Evolutionary conservation across 768 basidiomycete species (phyloP).

Genomic region (Leccinum pellstonianum): DNA sequence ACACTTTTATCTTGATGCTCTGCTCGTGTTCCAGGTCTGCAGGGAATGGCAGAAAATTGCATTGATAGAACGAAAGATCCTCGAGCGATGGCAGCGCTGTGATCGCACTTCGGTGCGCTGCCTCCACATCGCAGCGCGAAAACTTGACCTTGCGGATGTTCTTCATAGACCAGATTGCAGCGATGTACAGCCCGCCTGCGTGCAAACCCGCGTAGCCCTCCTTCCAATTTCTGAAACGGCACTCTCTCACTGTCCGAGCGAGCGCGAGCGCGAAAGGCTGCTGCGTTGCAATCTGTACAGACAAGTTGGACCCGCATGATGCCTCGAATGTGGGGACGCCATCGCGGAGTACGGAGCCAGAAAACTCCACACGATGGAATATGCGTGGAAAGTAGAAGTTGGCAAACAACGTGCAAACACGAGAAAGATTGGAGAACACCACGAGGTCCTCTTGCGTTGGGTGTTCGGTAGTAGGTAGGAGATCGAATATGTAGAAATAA

Average conservation of each 20-base stretch:
- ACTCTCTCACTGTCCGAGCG: background rate
- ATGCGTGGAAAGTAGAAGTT: conserved; percentile 39
- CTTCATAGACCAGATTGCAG: conserved; percentile 14
- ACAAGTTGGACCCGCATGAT: background rate
- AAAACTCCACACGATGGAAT: conserved; percentile 34
- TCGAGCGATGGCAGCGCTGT: conserved; percentile 15
- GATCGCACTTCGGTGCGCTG: conserved; percentile 17
- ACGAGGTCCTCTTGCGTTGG: conserved; percentile 10
- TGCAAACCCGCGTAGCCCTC: background rate
- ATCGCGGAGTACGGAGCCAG: conserved; percentile 13
- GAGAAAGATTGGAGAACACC: conserved; percentile 31
- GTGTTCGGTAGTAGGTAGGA: conserved; percentile 18
- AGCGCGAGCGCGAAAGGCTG: background rate
- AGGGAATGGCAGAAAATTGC: background rate
- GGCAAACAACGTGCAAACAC: conserved; percentile 45
- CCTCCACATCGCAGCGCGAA: conserved; percentile 6
- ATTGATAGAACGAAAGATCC: conserved; percentile 10
- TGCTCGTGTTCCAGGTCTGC: background rate
- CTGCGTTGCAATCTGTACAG: background rate
- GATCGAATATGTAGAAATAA: conserved; percentile 33
- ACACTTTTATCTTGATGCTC: background rate
- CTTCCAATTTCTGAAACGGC: conserved; percentile 6
- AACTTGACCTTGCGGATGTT: conserved; percentile 18
- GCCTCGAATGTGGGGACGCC: background rate
- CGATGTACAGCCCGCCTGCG: conserved; percentile 1